These are phyloP conservation scores for Aspergillus sp. DNA, from an alignment of 2,329 filamentous ascomycete genomes.

Conservation along the genomic window DNA sequence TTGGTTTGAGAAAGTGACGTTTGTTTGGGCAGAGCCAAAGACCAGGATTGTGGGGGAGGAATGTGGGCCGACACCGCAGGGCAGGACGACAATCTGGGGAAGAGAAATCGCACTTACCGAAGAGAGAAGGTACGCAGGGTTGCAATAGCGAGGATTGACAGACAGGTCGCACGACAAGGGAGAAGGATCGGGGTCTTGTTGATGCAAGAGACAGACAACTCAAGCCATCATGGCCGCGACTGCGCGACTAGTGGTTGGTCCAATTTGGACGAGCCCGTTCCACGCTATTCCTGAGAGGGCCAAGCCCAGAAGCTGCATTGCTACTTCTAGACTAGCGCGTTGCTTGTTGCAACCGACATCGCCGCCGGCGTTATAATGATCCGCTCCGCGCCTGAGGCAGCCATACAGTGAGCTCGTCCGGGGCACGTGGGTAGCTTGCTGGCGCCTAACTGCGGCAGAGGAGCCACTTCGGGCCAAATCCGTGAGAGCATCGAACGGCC, in stretches of 20 bases:
- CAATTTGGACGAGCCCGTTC: constrained; percentile 4
- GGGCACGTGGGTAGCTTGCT: constrained; percentile 2
- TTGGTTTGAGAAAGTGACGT: constrained; percentile 11
- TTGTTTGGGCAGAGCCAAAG: constrained; percentile 20
- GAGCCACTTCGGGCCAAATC: constrained; percentile 3
- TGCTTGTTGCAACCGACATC: not conserved
- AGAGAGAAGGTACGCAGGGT: constrained; percentile 7
- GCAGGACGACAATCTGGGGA: not conserved
- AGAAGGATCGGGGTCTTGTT: constrained; percentile 6
- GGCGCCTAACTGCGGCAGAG: constrained; percentile 7
- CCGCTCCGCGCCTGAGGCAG: not conserved
- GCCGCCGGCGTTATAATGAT: not conserved
- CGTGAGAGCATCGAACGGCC: constrained; percentile 1
- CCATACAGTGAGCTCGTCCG: not conserved
- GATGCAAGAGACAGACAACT: not conserved
- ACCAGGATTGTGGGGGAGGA: constrained; percentile 14
- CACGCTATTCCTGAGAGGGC: constrained; percentile 13
- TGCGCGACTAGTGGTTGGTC: constrained; percentile 15
- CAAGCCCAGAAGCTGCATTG: not conserved
- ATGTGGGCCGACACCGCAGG: constrained; percentile 10
- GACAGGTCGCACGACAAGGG: not conserved
- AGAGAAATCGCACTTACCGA: constrained; percentile 8
- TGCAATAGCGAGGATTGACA: not conserved
- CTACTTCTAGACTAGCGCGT: constrained; percentile 1
- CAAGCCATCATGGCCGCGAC: constrained; percentile 18